Evolutionary conservation across 306 rosid genomes (phyloP).

Genomic region (Dicorynia guianensis): DNA sequence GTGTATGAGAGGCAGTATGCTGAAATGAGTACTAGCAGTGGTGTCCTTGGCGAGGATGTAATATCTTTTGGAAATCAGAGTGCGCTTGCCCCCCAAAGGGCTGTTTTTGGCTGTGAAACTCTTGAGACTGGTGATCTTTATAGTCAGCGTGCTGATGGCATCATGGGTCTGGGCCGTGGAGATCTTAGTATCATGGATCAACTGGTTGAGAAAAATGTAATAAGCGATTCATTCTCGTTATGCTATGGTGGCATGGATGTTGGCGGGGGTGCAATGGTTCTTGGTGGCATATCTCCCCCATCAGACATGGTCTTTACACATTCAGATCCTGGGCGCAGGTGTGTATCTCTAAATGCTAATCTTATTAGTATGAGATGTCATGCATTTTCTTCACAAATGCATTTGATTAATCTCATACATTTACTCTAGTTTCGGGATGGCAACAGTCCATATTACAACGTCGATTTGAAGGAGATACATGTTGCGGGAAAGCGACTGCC

Average conservation of each 20-base stretch:
- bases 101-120: conserved; percentile 92
- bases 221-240: conserved; percentile 86
- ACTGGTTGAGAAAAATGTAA: conserved; percentile 76
- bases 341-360: conserved; percentile 47
- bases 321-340: conserved; percentile 91
- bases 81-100: conserved; percentile 79
- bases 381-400: conserved; percentile 68
- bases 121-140: conserved; percentile 89
- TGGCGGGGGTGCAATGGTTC: conserved; percentile 99
- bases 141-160: conserved; percentile 97
- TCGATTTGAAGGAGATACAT: conserved; percentile 92
- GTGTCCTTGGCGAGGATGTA: conserved; percentile 88
- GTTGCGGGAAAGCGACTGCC: conserved; percentile 87
- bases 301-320: conserved; percentile 73
- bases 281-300: conserved; percentile 88
- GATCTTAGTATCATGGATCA: conserved; percentile 93
- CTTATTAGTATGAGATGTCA: conserved; percentile 46
- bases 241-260: conserved; percentile 99
- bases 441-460: conserved; percentile 98
- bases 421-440: conserved; percentile 99
- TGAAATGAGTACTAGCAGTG: conserved; percentile 96
- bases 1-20: conserved; percentile 93
- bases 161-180: conserved; percentile 95
- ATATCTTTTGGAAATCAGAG: conserved; percentile 87
- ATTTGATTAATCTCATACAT: conserved; percentile 88